phyloP scores from a whole-genome alignment of 176 grass and related monocot species.

The Cenchrus purpureus region DNA sequence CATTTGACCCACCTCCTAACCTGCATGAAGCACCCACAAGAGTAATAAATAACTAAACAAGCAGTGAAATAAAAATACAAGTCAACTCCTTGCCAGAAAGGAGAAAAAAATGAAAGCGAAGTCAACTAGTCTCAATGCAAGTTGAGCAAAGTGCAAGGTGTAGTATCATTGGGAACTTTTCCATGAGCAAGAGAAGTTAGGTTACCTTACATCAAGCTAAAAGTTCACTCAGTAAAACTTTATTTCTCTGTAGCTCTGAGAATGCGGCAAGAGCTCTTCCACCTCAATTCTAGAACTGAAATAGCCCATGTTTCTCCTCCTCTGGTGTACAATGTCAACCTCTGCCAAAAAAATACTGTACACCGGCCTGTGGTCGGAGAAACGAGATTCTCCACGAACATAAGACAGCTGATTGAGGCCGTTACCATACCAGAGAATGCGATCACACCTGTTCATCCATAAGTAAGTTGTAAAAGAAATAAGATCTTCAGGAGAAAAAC shows the following conservation, averaged over 20 bases:
- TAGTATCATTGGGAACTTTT: not conserved
- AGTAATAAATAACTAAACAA: conserved; percentile 46
- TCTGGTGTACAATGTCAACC: conserved; percentile 67
- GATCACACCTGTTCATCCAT: conserved; percentile 69
- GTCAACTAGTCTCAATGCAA: conserved; percentile 23
- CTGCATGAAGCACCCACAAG: not conserved
- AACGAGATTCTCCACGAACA: conserved; percentile 79
- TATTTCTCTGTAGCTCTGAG: conserved; percentile 61
- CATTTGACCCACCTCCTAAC: conserved; percentile 41
- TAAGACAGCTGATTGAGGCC: conserved; percentile 78
- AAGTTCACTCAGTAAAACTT: conserved; percentile 52
- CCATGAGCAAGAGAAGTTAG: not conserved
- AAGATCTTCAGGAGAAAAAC: not conserved
- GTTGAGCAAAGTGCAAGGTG: not conserved
- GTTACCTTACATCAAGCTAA: conserved; percentile 50
- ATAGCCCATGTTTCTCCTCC: conserved; percentile 62
- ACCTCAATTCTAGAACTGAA: conserved; percentile 83
- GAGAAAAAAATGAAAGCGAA: not conserved
- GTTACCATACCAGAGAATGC: conserved; percentile 79
- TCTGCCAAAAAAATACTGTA: conserved; percentile 76
- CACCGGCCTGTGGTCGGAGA: conserved; percentile 87
- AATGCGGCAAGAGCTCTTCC: conserved; percentile 85
- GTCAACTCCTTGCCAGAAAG: not conserved
- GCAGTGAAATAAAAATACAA: not conserved
- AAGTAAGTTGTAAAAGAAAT: conserved; percentile 12